Conservation (phyloP, 2,329 filamentous ascomycete genomes). For the Fusarium sp. region DNA sequence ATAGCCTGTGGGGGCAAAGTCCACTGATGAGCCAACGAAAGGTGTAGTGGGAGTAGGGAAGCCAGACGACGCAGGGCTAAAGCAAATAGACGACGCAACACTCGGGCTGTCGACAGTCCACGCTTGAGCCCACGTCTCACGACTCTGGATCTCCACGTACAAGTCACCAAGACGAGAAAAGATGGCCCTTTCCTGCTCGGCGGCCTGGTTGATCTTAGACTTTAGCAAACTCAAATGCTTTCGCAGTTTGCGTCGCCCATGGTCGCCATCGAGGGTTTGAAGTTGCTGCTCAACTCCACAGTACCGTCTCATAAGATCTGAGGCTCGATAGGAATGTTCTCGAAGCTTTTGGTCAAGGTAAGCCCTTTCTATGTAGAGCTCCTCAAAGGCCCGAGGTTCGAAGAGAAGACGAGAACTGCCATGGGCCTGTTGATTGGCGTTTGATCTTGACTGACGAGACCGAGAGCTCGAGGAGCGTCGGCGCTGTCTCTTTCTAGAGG, state of each 20-base stretch:
- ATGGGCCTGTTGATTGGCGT: conserved; percentile 10
- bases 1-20: conserved; percentile 49
- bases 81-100: conserved; percentile 17
- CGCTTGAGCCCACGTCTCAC: conserved; percentile 53
- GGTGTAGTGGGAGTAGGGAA: conserved; percentile 37
- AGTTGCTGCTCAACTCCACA: conserved; percentile 51
- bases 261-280: conserved; percentile 36
- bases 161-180: conserved; percentile 61
- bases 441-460: not conserved
- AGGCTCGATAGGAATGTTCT: conserved; percentile 52
- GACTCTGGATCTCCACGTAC: conserved; percentile 60
- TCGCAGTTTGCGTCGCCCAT: conserved; percentile 48
- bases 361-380: conserved; percentile 58
- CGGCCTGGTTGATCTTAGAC: conserved; percentile 56
- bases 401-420: conserved; percentile 42
- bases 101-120: conserved; percentile 21
- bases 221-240: conserved; percentile 58
- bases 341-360: conserved; percentile 59
- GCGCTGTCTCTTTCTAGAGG: conserved; percentile 12
- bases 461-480: conserved; percentile 27
- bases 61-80: conserved; percentile 27
- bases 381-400: conserved; percentile 54
- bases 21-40: conserved; percentile 45
- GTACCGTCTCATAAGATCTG: conserved; percentile 54
- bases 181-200: conserved; percentile 60